Percentiles rank a stretch among this genome's conserved stretches.
phyloP scores from a whole-genome alignment of 306 rosid species.

The Castanea crenata region DNA sequence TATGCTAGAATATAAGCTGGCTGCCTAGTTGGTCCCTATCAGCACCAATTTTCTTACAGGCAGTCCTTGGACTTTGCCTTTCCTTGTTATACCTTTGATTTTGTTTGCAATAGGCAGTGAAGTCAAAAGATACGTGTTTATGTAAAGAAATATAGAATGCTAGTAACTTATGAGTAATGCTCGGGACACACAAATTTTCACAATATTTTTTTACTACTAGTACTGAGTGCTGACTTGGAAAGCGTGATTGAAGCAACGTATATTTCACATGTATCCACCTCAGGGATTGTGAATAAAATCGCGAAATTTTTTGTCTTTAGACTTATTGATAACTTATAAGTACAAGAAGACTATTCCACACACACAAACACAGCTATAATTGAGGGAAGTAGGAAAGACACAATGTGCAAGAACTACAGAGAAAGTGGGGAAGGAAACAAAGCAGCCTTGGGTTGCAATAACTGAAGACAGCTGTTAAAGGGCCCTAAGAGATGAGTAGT shows the following conservation, averaged over 20 bases:
- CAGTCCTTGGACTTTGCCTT: too few relatives aligned
- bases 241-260: too few relatives aligned
- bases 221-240: too few relatives aligned
- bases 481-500: constrained; percentile 39
- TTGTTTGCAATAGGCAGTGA: not conserved
- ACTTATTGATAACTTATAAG: constrained; percentile 7
- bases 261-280: too few relatives aligned
- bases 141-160: constrained; percentile 2
- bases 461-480: constrained; percentile 64
- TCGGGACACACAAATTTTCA: too few relatives aligned
- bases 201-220: too few relatives aligned
- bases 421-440: constrained; percentile 48
- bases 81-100: not conserved
- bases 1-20: not conserved
- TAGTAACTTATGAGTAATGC: not conserved
- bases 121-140: constrained; percentile 1
- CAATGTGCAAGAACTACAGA: constrained; percentile 49
- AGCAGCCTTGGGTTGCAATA: constrained; percentile 21
- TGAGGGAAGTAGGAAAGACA: constrained; percentile 43
- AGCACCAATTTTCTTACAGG: not conserved
- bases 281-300: too few relatives aligned
- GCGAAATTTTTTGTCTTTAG: too few relatives aligned
- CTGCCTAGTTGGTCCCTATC: not conserved
- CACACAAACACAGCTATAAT: constrained; percentile 43
- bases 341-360: constrained; percentile 34